Percentiles rank a stretch among this genome's conserved stretches.
Conservation (phyloP, 163 green algal genomes). For the Volvox carteri region DNA sequence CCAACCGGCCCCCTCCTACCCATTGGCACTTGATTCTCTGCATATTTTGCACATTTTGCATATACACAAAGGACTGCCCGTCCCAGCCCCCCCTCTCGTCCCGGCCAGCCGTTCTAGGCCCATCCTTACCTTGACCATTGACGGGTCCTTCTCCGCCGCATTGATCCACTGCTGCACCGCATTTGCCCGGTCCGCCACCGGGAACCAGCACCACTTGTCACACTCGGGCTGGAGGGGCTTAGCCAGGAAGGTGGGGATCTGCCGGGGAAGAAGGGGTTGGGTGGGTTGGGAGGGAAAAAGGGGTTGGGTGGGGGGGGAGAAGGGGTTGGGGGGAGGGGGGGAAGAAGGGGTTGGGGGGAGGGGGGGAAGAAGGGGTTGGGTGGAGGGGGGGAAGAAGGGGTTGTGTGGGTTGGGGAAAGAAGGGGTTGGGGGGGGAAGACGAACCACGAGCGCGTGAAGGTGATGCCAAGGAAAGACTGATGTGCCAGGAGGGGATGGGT, state of each 20-base stretch:
- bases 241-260: conserved; percentile 72
- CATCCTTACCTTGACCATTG: conserved; percentile 72
- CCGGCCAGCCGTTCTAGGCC: neutral
- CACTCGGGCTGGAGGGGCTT: conserved; percentile 89
- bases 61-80: neutral
- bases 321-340: neutral
- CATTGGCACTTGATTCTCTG: too few species aligned
- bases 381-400: too few species aligned
- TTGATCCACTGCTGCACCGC: conserved; percentile 90
- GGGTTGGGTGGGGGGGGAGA: too few species aligned
- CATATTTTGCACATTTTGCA: too few species aligned
- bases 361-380: too few species aligned
- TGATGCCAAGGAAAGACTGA: too few species aligned
- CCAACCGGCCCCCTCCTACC: too few species aligned
- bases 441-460: too few species aligned
- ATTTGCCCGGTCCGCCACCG: conserved; percentile 93
- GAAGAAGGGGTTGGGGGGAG: neutral
- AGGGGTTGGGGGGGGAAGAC: too few species aligned
- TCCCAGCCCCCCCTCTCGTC: too few species aligned
- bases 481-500: too few species aligned
- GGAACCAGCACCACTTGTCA: conserved; percentile 96
- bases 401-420: too few species aligned
- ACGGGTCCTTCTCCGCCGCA: conserved; percentile 69
- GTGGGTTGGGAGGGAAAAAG: neutral
- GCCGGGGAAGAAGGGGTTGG: neutral